Conservation (phyloP, 1,284 basidiomycete genomes). For the Leccinum fallax region DNA sequence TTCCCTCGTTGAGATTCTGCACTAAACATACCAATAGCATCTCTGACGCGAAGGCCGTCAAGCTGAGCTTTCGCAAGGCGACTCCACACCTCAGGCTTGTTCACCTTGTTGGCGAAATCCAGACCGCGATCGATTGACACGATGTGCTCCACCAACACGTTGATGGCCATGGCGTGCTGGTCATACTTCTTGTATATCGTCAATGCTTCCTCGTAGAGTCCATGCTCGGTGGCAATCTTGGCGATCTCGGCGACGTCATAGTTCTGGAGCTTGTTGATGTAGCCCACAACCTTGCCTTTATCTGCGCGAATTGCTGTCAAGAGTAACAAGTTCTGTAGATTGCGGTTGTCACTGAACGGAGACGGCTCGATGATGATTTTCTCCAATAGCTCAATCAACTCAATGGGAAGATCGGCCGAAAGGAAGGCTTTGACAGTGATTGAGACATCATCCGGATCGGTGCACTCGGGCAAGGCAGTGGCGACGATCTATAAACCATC, state of each 20-base stretch:
- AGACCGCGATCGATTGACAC: conserved; percentile 97
- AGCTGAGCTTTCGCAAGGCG: conserved; percentile 98
- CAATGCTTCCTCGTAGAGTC: conserved; percentile 95
- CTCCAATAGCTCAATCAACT: conserved; percentile 97
- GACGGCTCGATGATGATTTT: conserved; percentile 99
- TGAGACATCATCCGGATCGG: conserved; percentile 98
- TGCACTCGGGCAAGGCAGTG: conserved; percentile 95
- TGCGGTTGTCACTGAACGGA: conserved; percentile 97
- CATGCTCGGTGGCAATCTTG: conserved; percentile 95
- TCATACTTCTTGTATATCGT: conserved; percentile 96
- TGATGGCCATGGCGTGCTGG: conserved; percentile 93
- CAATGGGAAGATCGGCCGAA: conserved; percentile 94
- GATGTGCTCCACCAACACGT: conserved; percentile 97
- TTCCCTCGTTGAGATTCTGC: not conserved
- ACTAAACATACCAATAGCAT: conserved; percentile 78
- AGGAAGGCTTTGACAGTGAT: conserved; percentile 99
- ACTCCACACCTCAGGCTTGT: conserved; percentile 97
- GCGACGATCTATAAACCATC: conserved; percentile 72
- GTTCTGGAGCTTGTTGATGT: conserved; percentile 97
- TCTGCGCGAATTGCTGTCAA: conserved; percentile 97
- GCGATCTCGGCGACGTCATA: conserved; percentile 97
- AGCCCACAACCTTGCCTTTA: conserved; percentile 98
- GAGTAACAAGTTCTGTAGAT: conserved; percentile 92
- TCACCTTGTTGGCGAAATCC: conserved; percentile 96
- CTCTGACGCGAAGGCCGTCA: conserved; percentile 97